These are phyloP conservation scores for Cucurbita pepo DNA, from an alignment of 306 rosid species.

Conservation along the genomic window DNA sequence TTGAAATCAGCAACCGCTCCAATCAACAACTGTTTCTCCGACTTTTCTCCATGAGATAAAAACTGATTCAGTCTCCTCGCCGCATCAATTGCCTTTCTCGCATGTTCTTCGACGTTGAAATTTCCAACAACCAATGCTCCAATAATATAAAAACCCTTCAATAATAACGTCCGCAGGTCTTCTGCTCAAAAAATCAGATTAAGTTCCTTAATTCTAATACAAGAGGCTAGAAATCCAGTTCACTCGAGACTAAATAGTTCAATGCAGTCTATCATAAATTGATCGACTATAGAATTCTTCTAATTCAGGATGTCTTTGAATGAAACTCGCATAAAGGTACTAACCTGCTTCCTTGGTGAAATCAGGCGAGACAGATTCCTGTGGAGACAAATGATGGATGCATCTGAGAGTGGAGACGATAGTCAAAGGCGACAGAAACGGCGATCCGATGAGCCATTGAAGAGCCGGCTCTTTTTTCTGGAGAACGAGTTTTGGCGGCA, in stretches of 20 bases:
- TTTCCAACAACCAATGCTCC: slow-evolving; percentile 48
- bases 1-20: slow-evolving; percentile 43
- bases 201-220: not conserved
- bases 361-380: slow-evolving; percentile 34
- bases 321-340: not conserved
- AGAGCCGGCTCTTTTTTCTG: slow-evolving; percentile 25
- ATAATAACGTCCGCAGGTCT: slow-evolving; percentile 45
- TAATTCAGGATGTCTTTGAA: not conserved
- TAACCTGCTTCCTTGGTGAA: slow-evolving; percentile 52
- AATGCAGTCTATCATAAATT: not conserved
- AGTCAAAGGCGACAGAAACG: slow-evolving; percentile 62
- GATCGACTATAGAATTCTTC: not conserved
- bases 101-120: slow-evolving; percentile 15
- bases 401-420: slow-evolving; percentile 55
- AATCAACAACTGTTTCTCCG: slow-evolving; percentile 17
- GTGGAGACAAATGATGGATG: slow-evolving; percentile 20
- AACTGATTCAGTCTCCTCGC: slow-evolving; percentile 30
- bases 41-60: slow-evolving; percentile 16
- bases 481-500: slow-evolving; percentile 33
- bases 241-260: not conserved
- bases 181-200: slow-evolving; percentile 23
- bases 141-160: slow-evolving; percentile 49
- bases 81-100: slow-evolving; percentile 30
- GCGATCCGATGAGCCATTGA: slow-evolving; percentile 83
- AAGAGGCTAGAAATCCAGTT: not conserved